Percentiles rank a stretch among this genome's conserved stretches.
These are phyloP conservation scores for Boletus rex-veris DNA, from an alignment of 768 basidiomycete genomes.

Conservation along the genomic window DNA sequence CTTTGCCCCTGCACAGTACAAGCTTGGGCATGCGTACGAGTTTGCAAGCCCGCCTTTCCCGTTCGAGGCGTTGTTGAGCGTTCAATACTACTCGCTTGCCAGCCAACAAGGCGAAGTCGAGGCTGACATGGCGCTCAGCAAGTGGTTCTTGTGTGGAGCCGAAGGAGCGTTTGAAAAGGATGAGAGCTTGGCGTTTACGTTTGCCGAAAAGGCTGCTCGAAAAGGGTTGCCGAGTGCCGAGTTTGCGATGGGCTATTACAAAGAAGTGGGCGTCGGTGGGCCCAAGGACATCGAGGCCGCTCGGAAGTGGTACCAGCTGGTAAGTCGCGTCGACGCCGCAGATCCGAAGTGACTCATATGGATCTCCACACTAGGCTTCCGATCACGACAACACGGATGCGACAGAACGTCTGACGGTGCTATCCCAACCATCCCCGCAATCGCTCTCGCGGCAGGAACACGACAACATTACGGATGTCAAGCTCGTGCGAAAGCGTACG, in stretches of 20 bases:
- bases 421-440: conserved; percentile 58
- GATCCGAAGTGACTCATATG: not conserved
- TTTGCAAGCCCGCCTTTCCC: conserved; percentile 82
- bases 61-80: conserved; percentile 85
- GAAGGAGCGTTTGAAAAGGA: conserved; percentile 79
- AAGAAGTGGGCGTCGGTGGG: conserved; percentile 87
- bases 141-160: conserved; percentile 95
- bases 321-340: conserved; percentile 27
- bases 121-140: conserved; percentile 94
- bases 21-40: conserved; percentile 89
- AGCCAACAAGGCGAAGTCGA: conserved; percentile 85
- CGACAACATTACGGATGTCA: conserved; percentile 70
- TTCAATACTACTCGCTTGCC: conserved; percentile 85
- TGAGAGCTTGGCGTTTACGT: conserved; percentile 79
- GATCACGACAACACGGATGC: conserved; percentile 83
- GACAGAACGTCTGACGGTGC: conserved; percentile 61
- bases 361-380: conserved; percentile 40
- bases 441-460: conserved; percentile 77
- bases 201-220: conserved; percentile 82
- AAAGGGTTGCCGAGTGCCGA: conserved; percentile 79
- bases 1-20: conserved; percentile 87
- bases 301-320: conserved; percentile 72
- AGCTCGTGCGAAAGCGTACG: conserved; percentile 81
- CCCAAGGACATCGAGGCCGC: conserved; percentile 59
- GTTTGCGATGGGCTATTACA: conserved; percentile 96